Conservation (phyloP, 768 basidiomycete genomes). For the Sutorius australiensis region DNA sequence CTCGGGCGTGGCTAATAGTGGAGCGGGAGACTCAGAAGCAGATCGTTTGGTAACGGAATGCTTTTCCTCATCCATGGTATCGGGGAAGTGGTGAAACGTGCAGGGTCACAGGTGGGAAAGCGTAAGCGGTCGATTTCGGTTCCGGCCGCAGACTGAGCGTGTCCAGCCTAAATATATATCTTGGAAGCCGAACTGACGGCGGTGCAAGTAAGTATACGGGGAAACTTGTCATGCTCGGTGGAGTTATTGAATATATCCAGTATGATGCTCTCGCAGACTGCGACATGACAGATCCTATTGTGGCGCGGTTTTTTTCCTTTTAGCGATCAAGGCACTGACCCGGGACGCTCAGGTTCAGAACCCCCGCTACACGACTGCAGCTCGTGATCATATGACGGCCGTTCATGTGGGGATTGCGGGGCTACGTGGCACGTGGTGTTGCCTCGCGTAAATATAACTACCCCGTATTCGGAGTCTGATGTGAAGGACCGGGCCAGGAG, state of each 20-base stretch:
- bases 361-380: not conserved
- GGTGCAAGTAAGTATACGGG: not conserved
- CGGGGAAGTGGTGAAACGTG: not conserved
- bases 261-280: not conserved
- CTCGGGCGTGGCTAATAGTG: slow-evolving; percentile 24
- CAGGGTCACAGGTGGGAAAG: not conserved
- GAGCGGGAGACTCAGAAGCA: not conserved
- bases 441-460: too few relatives aligned
- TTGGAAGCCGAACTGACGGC: not conserved
- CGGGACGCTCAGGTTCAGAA: not conserved
- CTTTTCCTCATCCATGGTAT: slow-evolving; percentile 23
- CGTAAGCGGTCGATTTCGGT: not conserved
- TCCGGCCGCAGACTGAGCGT: not conserved
- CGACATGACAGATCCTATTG: not conserved
- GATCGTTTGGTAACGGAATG: not conserved
- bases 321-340: not conserved
- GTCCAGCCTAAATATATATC: not conserved
- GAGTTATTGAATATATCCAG: not conserved
- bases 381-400: not conserved
- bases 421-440: too few relatives aligned
- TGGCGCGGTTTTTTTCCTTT: not conserved
- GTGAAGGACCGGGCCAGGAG: too few relatives aligned
- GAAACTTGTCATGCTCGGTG: not conserved
- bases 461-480: too few relatives aligned
- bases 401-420: too few relatives aligned